These are phyloP conservation scores for Aspergillus niger DNA, from an alignment of 2,329 filamentous ascomycete species.

Conservation along the genomic window DNA sequence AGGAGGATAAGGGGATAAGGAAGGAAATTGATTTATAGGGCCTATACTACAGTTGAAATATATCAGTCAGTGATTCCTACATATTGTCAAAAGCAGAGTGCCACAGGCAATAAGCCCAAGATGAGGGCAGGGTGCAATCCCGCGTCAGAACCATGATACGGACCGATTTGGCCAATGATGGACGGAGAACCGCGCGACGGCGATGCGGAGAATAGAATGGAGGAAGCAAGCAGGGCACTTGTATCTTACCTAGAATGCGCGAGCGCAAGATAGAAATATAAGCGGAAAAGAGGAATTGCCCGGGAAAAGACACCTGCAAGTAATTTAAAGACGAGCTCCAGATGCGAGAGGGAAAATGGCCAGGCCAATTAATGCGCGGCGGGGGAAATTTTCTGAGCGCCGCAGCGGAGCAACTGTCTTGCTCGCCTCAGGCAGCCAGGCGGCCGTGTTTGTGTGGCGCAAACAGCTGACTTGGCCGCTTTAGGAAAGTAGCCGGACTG, in stretches of 20 bases:
- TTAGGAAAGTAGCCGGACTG: not conserved
- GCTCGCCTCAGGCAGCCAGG: constrained; percentile 12
- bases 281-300: not conserved
- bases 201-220: not conserved
- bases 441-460: constrained; percentile 3
- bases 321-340: not conserved
- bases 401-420: constrained; percentile 20
- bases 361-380: constrained; percentile 8
- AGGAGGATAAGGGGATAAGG: not conserved
- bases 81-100: not conserved
- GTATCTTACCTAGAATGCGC: constrained; percentile 5
- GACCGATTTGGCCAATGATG: constrained; percentile 6
- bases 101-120: not conserved
- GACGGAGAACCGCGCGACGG: not conserved
- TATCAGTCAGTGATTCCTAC: not conserved
- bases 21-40: not conserved
- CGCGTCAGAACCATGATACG: constrained; percentile 4
- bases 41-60: not conserved
- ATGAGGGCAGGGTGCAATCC: not conserved
- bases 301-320: constrained; percentile 1
- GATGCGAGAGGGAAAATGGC: constrained; percentile 4
- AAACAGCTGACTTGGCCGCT: not conserved
- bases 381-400: constrained; percentile 27
- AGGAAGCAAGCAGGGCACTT: not conserved
- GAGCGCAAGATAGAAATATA: not conserved